Percentiles rank a stretch among this genome's conserved stretches.
Evolutionary conservation across 2,329 filamentous ascomycete species (phyloP).

Genomic region (Shiraia bambusicola): DNA sequence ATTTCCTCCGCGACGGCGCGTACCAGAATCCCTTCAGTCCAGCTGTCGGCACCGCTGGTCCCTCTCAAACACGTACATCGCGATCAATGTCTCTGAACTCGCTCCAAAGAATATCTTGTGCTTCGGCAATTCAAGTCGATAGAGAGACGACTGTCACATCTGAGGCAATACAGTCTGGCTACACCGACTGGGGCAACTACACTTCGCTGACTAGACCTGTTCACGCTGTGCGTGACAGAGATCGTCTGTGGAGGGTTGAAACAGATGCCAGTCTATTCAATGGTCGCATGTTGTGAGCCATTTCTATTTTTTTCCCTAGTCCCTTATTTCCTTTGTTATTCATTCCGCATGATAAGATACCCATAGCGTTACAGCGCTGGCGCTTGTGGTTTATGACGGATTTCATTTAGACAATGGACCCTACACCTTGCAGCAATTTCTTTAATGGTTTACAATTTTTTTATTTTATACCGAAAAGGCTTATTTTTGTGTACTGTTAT

Average conservation of each 20-base stretch:
- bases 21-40: constrained; percentile 8
- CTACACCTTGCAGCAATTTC: too few relatives aligned
- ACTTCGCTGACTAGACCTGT: constrained; percentile 17
- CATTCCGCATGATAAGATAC: too few relatives aligned
- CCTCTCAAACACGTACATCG: constrained; percentile 8
- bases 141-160: constrained; percentile 21
- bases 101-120: constrained; percentile 11
- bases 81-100: constrained; percentile 15
- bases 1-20: constrained; percentile 21
- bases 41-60: constrained; percentile 7
- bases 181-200: constrained; percentile 23
- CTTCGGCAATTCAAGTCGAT: constrained; percentile 30
- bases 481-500: too few relatives aligned
- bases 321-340: too few relatives aligned
- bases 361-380: too few relatives aligned
- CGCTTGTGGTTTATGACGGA: too few relatives aligned
- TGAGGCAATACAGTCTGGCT: constrained; percentile 21
- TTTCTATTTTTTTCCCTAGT: too few relatives aligned
- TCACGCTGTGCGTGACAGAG: constrained; percentile 16
- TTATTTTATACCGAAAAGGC: too few relatives aligned
- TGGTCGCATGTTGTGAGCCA: constrained; percentile 18
- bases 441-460: too few relatives aligned
- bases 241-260: constrained; percentile 7
- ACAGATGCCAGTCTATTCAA: constrained; percentile 21
- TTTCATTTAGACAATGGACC: too few relatives aligned